Conservation (phyloP, 495 filamentous ascomycete species). For the Achaetomiella virescens region DNA sequence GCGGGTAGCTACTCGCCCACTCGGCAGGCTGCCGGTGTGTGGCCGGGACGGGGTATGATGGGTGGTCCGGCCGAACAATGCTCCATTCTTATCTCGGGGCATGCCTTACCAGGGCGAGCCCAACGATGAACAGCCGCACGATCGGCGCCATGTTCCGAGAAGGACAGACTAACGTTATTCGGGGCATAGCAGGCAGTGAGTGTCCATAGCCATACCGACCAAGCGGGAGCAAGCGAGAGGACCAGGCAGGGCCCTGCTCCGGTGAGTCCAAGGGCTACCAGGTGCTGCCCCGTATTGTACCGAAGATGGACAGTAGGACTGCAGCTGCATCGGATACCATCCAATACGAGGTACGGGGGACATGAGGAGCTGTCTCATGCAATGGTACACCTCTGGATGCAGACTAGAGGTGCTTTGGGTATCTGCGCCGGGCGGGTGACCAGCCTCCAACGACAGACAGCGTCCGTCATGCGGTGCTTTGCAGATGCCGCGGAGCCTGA, state of each 20-base stretch:
- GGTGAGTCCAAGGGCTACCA: too few relatives aligned
- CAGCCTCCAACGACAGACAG: background rate
- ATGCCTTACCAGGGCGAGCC: background rate
- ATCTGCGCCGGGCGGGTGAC: background rate
- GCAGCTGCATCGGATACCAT: background rate
- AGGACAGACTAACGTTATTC: too few relatives aligned
- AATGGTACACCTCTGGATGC: background rate
- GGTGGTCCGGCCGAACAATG: conserved; percentile 8
- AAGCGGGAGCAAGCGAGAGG: too few relatives aligned
- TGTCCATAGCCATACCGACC: too few relatives aligned
- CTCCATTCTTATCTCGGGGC: conserved; percentile 3
- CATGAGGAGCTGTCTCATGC: background rate
- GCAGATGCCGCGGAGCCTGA: background rate
- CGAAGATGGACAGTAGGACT: background rate
- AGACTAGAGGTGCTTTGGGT: background rate
- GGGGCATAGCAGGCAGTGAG: too few relatives aligned
- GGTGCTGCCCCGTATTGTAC: too few relatives aligned
- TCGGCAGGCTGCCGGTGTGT: background rate
- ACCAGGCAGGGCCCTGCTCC: too few relatives aligned
- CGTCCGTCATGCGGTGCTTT: background rate
- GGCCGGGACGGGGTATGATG: background rate
- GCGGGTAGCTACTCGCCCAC: background rate
- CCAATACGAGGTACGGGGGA: background rate
- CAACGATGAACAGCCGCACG: background rate
- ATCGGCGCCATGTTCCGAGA: too few relatives aligned